phyloP scores from a whole-genome alignment of 106 monocot species.

The Dendrobium chrysotoxum region DNA sequence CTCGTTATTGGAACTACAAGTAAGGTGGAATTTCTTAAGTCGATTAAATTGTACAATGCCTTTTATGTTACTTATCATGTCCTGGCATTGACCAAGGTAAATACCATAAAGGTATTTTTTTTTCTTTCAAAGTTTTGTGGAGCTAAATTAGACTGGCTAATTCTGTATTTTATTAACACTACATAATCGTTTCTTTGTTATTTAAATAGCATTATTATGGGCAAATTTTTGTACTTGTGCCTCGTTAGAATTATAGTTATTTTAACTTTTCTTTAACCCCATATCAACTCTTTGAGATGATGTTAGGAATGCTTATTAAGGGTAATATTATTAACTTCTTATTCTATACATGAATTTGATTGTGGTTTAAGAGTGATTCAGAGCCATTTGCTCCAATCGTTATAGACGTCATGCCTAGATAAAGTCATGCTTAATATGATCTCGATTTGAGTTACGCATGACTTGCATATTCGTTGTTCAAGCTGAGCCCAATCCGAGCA shows the following conservation, averaged over 20 bases:
- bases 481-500: too few relatives aligned
- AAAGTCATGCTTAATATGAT: too few relatives aligned
- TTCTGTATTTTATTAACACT: not conserved
- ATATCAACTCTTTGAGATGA: not conserved
- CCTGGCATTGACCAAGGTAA: conserved; percentile 53
- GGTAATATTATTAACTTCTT: too few relatives aligned
- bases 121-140: not conserved
- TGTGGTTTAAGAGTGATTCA: too few relatives aligned
- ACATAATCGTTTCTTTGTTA: not conserved
- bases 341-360: too few relatives aligned
- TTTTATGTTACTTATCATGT: conserved; percentile 78
- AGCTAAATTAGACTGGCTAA: not conserved
- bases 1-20: conserved; percentile 89
- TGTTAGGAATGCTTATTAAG: too few relatives aligned
- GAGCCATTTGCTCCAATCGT: too few relatives aligned
- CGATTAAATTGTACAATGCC: conserved; percentile 73
- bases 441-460: too few relatives aligned
- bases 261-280: not conserved
- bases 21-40: conserved; percentile 71
- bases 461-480: too few relatives aligned
- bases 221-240: not conserved
- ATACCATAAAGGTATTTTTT: conserved; percentile 66
- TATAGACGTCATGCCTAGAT: too few relatives aligned
- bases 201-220: not conserved
- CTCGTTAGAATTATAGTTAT: not conserved